These are phyloP conservation scores for Tricholoma sp. DNA, from an alignment of 768 basidiomycete genomes.

Conservation along the genomic window DNA sequence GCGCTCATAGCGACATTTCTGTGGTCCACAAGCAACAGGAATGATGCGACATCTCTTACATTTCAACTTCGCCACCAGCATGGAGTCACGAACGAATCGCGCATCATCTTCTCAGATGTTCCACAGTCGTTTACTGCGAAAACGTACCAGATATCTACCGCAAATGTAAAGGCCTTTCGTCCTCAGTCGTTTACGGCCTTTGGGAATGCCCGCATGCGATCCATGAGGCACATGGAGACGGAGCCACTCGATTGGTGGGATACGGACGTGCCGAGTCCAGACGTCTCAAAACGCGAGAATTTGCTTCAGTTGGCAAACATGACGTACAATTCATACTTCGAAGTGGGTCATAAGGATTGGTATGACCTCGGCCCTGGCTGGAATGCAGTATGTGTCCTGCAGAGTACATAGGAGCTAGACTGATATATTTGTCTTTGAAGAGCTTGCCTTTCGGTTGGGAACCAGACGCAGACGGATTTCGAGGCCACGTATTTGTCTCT, in stretches of 20 bases:
- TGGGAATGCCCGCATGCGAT: constrained; percentile 29
- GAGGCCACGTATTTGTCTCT: constrained; percentile 89
- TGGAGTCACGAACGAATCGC: constrained; percentile 46
- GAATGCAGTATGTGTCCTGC: constrained; percentile 43
- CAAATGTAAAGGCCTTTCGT: constrained; percentile 34
- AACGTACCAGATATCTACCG: constrained; percentile 38
- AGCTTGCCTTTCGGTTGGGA: constrained; percentile 85
- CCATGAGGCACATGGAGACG: constrained; percentile 34
- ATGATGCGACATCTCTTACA: constrained; percentile 32
- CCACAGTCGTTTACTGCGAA: constrained; percentile 27
- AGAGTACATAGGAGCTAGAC: background rate
- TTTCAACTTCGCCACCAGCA: constrained; percentile 69
- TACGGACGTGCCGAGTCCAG: constrained; percentile 60
- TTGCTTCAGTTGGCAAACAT: constrained; percentile 82
- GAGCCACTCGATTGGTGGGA: constrained; percentile 56
- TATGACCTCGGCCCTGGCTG: constrained; percentile 61
- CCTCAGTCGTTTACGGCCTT: constrained; percentile 43
- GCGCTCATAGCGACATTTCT: constrained; percentile 37
- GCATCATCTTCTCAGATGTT: constrained; percentile 55
- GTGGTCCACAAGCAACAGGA: constrained; percentile 27
- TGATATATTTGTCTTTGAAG: constrained; percentile 25
- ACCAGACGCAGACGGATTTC: constrained; percentile 80
- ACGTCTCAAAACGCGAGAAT: constrained; percentile 66
- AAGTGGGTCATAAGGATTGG: constrained; percentile 55
- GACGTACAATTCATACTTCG: constrained; percentile 77